phyloP scores from a whole-genome alignment of 164 flowering plant species.

The Tetracentron sinense region DNA sequence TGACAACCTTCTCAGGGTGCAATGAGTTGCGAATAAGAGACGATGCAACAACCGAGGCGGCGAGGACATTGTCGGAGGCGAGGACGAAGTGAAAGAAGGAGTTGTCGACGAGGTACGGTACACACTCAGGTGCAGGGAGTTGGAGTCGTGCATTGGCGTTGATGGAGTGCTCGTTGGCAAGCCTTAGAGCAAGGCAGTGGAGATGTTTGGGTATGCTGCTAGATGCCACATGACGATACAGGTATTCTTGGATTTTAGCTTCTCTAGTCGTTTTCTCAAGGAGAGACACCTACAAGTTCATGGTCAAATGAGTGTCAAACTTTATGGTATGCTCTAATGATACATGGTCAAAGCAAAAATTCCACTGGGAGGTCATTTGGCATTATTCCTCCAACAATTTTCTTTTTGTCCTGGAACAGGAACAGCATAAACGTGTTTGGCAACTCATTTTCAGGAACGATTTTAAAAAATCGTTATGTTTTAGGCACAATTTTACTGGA shows the following conservation, averaged over 20 bases:
- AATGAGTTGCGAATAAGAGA: conserved; percentile 67
- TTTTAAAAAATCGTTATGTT: no score
- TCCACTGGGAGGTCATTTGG: no score
- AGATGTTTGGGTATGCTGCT: conserved; percentile 98
- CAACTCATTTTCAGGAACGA: no score
- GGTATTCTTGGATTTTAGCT: conserved; percentile 87
- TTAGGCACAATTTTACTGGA: no score
- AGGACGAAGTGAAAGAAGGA: conserved; percentile 81
- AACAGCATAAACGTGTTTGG: no score
- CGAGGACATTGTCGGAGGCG: conserved; percentile 89
- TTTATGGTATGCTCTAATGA: no score
- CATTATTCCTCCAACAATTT: no score
- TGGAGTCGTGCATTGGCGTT: conserved; percentile 89
- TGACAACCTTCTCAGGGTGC: conserved; percentile 61
- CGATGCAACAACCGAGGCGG: conserved; percentile 79
- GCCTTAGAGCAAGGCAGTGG: conserved; percentile 70
- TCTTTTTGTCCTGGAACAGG: no score
- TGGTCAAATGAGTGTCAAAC: background rate
- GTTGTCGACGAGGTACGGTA: conserved; percentile 84
- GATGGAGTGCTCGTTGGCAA: conserved; percentile 83
- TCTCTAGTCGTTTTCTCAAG: conserved; percentile 76
- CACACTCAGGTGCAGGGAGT: conserved; percentile 74
- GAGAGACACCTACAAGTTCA: conserved; percentile 50
- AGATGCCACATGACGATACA: conserved; percentile 94
- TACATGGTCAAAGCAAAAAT: no score